A percentile compares a stretch with the other conserved stretches of the same genome.
These are phyloP conservation scores for Diplosphaera chodatii DNA, from an alignment of 139 green algal species.

Conservation along the genomic window DNA sequence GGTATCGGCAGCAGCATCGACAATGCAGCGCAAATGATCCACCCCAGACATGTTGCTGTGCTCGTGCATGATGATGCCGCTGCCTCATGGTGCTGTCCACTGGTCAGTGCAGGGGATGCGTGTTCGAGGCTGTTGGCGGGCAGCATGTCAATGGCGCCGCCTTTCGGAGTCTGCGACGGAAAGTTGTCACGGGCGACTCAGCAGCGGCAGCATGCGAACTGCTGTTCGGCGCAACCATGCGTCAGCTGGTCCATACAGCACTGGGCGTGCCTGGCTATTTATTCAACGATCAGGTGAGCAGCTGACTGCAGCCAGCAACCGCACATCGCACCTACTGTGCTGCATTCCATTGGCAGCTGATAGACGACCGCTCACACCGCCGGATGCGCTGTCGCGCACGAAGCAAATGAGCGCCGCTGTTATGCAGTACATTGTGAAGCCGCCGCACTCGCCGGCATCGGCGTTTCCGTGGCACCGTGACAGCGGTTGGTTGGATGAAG, in stretches of 20 bases:
- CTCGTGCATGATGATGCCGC: too few species aligned
- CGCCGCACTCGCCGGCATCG: not conserved
- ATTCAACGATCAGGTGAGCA: constrained; percentile 31
- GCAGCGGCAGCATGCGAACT: not conserved
- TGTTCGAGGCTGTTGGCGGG: constrained; percentile 7
- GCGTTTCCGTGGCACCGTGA: constrained; percentile 31
- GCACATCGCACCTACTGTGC: too few species aligned
- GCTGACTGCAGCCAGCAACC: too few species aligned
- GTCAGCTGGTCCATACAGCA: not conserved
- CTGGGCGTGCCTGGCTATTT: constrained; percentile 10
- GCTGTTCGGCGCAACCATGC: constrained; percentile 8
- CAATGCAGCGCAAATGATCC: too few species aligned
- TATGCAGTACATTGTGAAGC: constrained; percentile 42
- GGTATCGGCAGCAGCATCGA: too few species aligned
- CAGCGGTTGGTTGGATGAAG: constrained; percentile 20
- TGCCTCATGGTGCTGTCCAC: too few species aligned
- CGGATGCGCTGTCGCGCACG: too few species aligned
- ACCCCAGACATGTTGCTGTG: too few species aligned
- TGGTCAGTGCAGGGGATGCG: constrained; percentile 3
- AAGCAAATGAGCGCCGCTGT: too few species aligned
- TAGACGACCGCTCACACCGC: too few species aligned
- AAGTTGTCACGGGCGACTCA: not conserved
- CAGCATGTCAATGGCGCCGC: not conserved
- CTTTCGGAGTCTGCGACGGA: not conserved
- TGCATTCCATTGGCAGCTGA: too few species aligned